Percentiles rank a stretch among this genome's conserved stretches.
These are phyloP conservation scores for Pichia pseudocactophila DNA, from an alignment of 805 yeast species.

Conservation along the genomic window DNA sequence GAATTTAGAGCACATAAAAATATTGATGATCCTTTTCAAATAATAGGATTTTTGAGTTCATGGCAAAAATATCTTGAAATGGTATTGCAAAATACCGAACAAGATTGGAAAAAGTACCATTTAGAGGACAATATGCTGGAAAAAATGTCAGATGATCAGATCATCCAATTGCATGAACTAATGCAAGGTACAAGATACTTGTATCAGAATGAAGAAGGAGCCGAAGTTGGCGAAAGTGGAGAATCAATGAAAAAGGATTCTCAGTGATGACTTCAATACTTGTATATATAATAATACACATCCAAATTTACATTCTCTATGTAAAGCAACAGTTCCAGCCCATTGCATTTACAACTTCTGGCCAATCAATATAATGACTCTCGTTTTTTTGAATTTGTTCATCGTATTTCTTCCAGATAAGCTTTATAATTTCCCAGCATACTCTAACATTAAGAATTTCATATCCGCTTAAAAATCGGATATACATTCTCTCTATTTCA, in stretches of 20 bases:
- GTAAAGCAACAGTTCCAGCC: conserved; percentile 34
- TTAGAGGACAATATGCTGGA: conserved; percentile 59
- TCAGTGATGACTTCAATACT: neutral
- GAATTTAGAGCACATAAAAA: conserved; percentile 81
- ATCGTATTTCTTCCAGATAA: conserved; percentile 31
- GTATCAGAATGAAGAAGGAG: conserved; percentile 13
- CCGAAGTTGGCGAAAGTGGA: neutral
- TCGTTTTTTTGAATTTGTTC: conserved; percentile 14
- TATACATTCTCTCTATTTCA: conserved; percentile 21
- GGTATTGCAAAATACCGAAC: conserved; percentile 38
- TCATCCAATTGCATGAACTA: conserved; percentile 70
- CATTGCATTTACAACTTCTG: conserved; percentile 29
- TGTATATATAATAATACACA: neutral
- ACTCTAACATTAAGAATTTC: conserved; percentile 30
- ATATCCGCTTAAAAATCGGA: conserved; percentile 19
- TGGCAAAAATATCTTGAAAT: conserved; percentile 82
- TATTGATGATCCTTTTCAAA: conserved; percentile 84
- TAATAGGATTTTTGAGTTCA: conserved; percentile 84
- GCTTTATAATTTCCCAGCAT: conserved; percentile 30
- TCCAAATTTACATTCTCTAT: conserved; percentile 4
- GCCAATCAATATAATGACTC: conserved; percentile 33
- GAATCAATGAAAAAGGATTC: neutral
- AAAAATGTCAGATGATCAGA: conserved; percentile 85
- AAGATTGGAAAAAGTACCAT: conserved; percentile 54
- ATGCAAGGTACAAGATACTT: conserved; percentile 55